Percentiles rank a stretch among this genome's conserved stretches.
Conservation (phyloP, 352 stramenopile species). For the Phytopythium litorale region DNA sequence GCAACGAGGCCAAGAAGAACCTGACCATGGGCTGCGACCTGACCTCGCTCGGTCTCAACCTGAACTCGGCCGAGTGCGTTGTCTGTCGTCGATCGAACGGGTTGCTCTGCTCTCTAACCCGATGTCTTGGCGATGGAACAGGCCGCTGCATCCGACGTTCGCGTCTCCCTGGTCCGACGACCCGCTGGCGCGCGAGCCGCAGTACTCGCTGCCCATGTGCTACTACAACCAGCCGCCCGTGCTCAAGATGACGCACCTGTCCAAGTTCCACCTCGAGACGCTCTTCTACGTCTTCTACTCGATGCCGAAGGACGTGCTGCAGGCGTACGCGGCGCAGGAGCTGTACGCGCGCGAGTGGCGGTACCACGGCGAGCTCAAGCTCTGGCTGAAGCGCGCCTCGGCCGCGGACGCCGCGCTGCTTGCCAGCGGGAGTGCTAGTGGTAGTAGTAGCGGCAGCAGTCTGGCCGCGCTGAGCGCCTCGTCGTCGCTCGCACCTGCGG, state of each 20-base stretch:
- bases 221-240: slow-evolving; percentile 94
- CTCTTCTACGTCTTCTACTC: slow-evolving; percentile 99
- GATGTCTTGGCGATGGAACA: slow-evolving; percentile 9
- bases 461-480: slow-evolving; percentile 13
- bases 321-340: slow-evolving; percentile 89
- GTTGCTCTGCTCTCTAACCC: neutral
- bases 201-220: slow-evolving; percentile 80
- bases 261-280: slow-evolving; percentile 98
- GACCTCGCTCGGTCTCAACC: slow-evolving; percentile 78
- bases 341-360: slow-evolving; percentile 95
- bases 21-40: slow-evolving; percentile 76
- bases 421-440: slow-evolving; percentile 9
- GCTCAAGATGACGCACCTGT: slow-evolving; percentile 96
- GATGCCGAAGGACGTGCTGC: slow-evolving; percentile 97
- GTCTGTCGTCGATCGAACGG: neutral
- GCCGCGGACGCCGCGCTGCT: slow-evolving; percentile 59
- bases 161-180: slow-evolving; percentile 75
- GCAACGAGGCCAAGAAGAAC: slow-evolving; percentile 68
- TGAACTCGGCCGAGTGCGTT: slow-evolving; percentile 80
- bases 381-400: slow-evolving; percentile 94
- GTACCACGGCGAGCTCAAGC: slow-evolving; percentile 96
- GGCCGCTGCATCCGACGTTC: slow-evolving; percentile 77
- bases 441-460: slow-evolving; percentile 4
- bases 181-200: slow-evolving; percentile 73
- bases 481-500: slow-evolving; percentile 11